These are phyloP conservation scores for Ustilago hordei DNA, from an alignment of 1,284 basidiomycete genomes.

Conservation along the genomic window DNA sequence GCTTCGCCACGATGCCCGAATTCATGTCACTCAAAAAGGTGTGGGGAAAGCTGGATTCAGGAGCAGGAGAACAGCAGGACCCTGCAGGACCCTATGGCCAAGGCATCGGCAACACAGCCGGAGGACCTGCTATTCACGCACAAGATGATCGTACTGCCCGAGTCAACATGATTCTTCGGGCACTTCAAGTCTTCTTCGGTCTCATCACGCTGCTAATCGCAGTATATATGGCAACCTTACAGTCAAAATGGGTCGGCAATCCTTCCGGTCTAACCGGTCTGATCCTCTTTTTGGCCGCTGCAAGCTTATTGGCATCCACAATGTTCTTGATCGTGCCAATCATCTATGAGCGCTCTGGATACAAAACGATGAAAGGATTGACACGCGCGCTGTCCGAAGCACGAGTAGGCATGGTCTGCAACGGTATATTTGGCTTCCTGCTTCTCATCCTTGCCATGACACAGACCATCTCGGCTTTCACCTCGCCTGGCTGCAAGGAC, in stretches of 20 bases:
- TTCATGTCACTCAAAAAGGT: constrained; percentile 51
- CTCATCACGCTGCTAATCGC: constrained; percentile 54
- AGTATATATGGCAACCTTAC: constrained; percentile 58
- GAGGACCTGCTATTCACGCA: constrained; percentile 10
- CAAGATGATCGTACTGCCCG: constrained; percentile 38
- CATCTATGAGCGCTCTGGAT: constrained; percentile 49
- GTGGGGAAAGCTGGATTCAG: constrained; percentile 48
- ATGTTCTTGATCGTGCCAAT: constrained; percentile 57
- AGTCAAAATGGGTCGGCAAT: constrained; percentile 56
- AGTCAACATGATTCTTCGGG: constrained; percentile 46
- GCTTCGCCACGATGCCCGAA: constrained; percentile 43
- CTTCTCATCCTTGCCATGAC: constrained; percentile 55
- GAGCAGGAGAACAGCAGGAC: constrained; percentile 13
- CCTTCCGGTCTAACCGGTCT: constrained; percentile 62
- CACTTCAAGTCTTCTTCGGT: constrained; percentile 48
- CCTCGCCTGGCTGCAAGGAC: constrained; percentile 60
- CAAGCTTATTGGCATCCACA: constrained; percentile 43
- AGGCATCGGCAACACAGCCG: constrained; percentile 39
- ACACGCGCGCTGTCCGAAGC: constrained; percentile 54
- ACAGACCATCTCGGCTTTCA: constrained; percentile 61
- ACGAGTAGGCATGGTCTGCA: constrained; percentile 57
- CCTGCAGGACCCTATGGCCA: constrained; percentile 20
- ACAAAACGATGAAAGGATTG: constrained; percentile 44
- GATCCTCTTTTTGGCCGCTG: constrained; percentile 50
- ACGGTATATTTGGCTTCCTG: constrained; percentile 52